Evolutionary conservation across 768 basidiomycete genomes (phyloP), one percentile per base, ranked within the genome.

Genomic region (Boletus rubroflammeus): DNA sequence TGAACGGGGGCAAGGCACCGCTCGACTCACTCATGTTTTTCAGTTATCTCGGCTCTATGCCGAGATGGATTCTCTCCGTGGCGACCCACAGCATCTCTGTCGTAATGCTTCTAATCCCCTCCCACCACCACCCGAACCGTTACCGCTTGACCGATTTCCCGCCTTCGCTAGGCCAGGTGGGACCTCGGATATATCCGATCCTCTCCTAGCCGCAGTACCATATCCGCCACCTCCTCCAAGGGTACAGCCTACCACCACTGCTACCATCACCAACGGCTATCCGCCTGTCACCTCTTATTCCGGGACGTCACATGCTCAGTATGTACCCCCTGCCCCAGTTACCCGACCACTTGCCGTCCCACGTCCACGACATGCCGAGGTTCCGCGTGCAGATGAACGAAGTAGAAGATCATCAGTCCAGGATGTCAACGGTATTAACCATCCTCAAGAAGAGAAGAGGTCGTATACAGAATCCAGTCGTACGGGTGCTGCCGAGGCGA

Each of bases 51-150:
- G 57, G 43, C 61, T 70, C n/a, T 68, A 75, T 54, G 57, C 68
- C 29, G 67, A 76, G 55, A 62, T 78, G 7, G 68, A 73, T 54
- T 65, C 69, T 21, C 71, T 76, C 17, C 66, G 63, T 52, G 71
- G 70, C 15, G 56, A 67, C 11, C 64, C 67, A 42, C 60, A 69
- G 36, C 60, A 62, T 6, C 66, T 62, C 40, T 69, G 61, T 59
- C 70, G 60, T 47, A 68, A 72, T 54, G 62, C 63, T 47, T 63
- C 66, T 35, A 83, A 83, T 60, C 83, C 83, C 5, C 74, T 84
- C 19, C 82, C 82, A 23, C 66, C 71, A 39, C 82, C 82, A n/a
- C 82, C 82, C 13, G 75, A 78, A 51, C 82, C 80, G 3, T 65
- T 82, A 7, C 72, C 78, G 9, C 67, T 77, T 10, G 76, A 79